These are phyloP conservation scores for Ceratobasidium sp. DNA, from an alignment of 1,284 basidiomycete genomes.

Conservation along the genomic window DNA sequence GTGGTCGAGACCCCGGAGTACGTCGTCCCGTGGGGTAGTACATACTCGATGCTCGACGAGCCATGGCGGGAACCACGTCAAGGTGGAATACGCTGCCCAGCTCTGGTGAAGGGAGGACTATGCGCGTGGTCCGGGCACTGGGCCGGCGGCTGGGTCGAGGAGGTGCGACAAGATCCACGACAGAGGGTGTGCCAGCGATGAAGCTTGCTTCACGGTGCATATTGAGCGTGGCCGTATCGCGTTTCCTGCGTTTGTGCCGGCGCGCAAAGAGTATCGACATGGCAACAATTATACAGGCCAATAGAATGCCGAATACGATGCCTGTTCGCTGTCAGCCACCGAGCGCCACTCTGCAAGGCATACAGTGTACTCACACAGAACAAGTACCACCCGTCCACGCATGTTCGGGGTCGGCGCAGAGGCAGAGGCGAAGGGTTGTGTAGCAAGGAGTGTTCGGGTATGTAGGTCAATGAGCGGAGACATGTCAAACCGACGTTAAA, in stretches of 20 bases:
- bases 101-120: constrained; percentile 31
- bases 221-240: background rate
- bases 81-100: constrained; percentile 32
- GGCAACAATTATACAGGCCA: constrained; percentile 7
- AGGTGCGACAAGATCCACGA: background rate
- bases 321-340: constrained; percentile 10
- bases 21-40: background rate
- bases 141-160: constrained; percentile 7
- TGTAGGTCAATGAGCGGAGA: constrained; percentile 16
- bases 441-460: constrained; percentile 27
- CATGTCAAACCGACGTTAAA: constrained; percentile 31
- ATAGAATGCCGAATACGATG: constrained; percentile 25
- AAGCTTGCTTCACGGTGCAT: constrained; percentile 31
- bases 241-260: constrained; percentile 6
- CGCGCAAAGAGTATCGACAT: background rate
- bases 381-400: constrained; percentile 2
- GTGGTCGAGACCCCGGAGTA: background rate
- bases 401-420: background rate
- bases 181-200: constrained; percentile 17
- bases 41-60: background rate
- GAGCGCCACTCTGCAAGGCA: background rate
- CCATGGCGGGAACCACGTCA: constrained; percentile 1
- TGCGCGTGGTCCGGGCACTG: constrained; percentile 9
- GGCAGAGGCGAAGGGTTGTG: too few species aligned
- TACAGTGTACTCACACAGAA: constrained; percentile 19